Conservation (phyloP, 208 protist species). For the Naegleria gruberi region DNA sequence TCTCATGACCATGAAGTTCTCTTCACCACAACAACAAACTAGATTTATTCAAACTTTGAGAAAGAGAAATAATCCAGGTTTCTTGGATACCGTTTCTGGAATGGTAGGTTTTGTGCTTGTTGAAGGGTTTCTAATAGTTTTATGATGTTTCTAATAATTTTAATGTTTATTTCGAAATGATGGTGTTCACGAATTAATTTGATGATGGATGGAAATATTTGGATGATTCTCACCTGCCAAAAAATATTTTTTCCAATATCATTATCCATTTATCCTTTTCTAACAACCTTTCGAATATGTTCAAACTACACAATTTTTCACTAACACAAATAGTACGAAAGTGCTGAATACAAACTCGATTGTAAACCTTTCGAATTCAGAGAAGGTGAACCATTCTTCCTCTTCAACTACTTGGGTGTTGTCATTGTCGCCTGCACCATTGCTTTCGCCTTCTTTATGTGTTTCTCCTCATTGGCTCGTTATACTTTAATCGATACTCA, state of each 20-base stretch:
- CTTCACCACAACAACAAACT: not conserved
- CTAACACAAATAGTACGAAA: not conserved
- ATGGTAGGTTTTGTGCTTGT: not conserved
- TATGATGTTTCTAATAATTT: no score
- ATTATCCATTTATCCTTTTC: not conserved
- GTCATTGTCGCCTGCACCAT: not conserved
- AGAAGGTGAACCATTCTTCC: not conserved
- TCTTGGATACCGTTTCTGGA: not conserved
- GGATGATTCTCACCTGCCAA: no score
- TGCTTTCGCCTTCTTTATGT: not conserved
- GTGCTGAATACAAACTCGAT: not conserved
- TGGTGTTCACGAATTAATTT: not conserved
- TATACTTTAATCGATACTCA: not conserved
- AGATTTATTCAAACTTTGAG: not conserved
- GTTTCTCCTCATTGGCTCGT: not conserved
- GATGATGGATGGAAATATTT: not conserved
- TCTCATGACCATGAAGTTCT: not conserved
- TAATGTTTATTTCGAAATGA: not conserved
- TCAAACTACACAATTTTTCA: not conserved
- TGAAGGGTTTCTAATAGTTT: no score
- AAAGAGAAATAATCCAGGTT: constrained; percentile 7
- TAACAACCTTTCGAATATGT: not conserved
- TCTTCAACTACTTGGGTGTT: not conserved
- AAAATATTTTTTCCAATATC: not conserved
- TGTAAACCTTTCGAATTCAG: not conserved